Base-by-base conservation (phyloP, 441 rosid species). In the Aquilaria agallochum region DNA sequence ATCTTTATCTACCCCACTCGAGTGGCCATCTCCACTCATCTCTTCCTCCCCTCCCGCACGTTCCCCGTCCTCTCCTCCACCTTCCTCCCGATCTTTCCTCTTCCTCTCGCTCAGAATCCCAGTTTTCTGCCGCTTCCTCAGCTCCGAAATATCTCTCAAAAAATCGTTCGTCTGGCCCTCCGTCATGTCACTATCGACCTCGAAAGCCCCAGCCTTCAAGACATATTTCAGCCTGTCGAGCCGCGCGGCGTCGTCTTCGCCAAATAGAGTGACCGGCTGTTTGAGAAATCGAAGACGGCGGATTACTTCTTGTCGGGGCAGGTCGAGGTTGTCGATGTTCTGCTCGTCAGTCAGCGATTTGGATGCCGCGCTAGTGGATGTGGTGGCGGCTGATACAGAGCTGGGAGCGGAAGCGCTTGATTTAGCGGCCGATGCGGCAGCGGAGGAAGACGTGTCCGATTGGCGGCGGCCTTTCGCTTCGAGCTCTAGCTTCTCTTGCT, bases 131-230 rank as follows among this genome's bases (percentile, higher is more conserved):
- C 88, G 66, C 80, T 87, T 84, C 73, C 80, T 73, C 60, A 84
- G 74, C 79, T 87, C 90, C 6, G 72, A 85, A 27, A 87, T 84
- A 59, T 87, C 93, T 5, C 90, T 80, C 58, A 84, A 72, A 67
- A 87, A 87, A 64, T 87, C 90, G 48, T 84, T 87, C 12, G 88
- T 87, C 72, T 87, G 93, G 5, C 90, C 93, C 63, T 87, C 90
- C 2, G 82, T 87, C 78, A 87, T 80, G 61, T 87, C 93, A 59
- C 86, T 84, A 53, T 84, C 87, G 56, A 87, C 90, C 79, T 86
- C 93, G 46, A 86, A 86, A 8, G 67, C 57, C 48, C 90, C 90
- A 0, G 86, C 76, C 55, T 80, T 84, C 54, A 87, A 68, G 14
- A 87, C 86, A 53, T 70, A 77, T 67, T 84, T 84, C 42, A 87